Evolutionary conservation across 768 basidiomycete species (phyloP).

Genomic region (Naganishia randhawae): DNA sequence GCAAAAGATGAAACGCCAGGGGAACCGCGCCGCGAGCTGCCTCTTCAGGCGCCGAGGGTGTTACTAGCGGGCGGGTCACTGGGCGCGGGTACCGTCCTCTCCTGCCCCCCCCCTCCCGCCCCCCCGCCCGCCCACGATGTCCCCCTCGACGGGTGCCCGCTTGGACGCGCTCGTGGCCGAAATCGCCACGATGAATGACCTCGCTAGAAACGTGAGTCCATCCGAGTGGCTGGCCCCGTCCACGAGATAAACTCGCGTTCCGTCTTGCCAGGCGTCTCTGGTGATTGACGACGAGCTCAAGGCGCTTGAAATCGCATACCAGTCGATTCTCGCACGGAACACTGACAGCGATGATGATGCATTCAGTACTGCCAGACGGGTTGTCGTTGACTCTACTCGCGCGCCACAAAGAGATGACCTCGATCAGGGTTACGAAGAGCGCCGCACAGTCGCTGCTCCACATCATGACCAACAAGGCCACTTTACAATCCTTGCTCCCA

Average conservation of each 20-base stretch:
- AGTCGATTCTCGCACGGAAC: neutral
- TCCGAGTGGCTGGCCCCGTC: neutral
- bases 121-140: neutral
- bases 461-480: no score
- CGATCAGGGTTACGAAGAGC: no score
- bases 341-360: neutral
- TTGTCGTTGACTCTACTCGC: no score
- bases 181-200: neutral
- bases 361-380: no score
- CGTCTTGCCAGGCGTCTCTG: neutral
- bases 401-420: no score
- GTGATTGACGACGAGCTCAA: constrained; percentile 2
- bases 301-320: neutral
- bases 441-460: no score
- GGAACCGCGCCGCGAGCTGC: neutral
- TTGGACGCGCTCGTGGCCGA: neutral
- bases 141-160: neutral
- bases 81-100: no score
- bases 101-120: neutral
- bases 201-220: neutral
- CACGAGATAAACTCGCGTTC: neutral
- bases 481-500: no score
- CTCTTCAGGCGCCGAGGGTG: no score
- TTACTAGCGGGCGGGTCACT: no score
- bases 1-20: neutral